A percentile compares a stretch with the other conserved stretches of the same genome.
Evolutionary conservation across 225 moss, liverwort and hornwort species (phyloP).

Genomic region (Asterella californica): DNA sequence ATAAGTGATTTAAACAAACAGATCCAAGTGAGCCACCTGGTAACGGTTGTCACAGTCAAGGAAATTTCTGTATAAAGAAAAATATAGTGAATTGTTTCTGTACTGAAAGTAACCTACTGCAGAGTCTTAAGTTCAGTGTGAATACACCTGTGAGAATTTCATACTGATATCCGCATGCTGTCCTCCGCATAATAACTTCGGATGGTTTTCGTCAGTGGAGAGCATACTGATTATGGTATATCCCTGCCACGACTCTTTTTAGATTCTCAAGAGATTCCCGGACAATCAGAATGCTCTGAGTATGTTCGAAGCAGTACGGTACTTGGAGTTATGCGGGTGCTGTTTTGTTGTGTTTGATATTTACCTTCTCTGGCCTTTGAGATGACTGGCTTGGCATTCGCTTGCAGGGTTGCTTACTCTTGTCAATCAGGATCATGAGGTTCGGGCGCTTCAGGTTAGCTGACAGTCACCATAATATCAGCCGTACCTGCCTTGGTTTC

Average conservation of each 20-base stretch:
- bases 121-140: background rate
- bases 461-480: background rate
- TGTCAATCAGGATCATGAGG: conserved; percentile 74
- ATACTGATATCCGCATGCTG: background rate
- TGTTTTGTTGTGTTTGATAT: background rate
- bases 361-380: background rate
- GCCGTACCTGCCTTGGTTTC: background rate
- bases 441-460: conserved; percentile 80
- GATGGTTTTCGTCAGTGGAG: conserved; percentile 47
- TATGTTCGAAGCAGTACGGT: background rate
- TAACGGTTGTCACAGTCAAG: background rate
- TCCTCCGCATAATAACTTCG: background rate
- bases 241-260: background rate
- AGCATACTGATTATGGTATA: conserved; percentile 94
- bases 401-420: conserved; percentile 81
- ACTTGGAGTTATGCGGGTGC: background rate
- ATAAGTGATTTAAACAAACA: no score
- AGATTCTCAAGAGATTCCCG: background rate
- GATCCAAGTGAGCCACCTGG: background rate
- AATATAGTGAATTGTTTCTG: background rate
- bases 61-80: background rate
- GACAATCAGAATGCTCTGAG: background rate
- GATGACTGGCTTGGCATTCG: conserved; percentile 10
- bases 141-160: background rate
- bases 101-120: background rate